Percentiles rank a stretch among this genome's conserved stretches.
Evolutionary conservation across 2,329 filamentous ascomycete species (phyloP).

Genomic region (Nothophaeocryptopus gaeumannii): DNA sequence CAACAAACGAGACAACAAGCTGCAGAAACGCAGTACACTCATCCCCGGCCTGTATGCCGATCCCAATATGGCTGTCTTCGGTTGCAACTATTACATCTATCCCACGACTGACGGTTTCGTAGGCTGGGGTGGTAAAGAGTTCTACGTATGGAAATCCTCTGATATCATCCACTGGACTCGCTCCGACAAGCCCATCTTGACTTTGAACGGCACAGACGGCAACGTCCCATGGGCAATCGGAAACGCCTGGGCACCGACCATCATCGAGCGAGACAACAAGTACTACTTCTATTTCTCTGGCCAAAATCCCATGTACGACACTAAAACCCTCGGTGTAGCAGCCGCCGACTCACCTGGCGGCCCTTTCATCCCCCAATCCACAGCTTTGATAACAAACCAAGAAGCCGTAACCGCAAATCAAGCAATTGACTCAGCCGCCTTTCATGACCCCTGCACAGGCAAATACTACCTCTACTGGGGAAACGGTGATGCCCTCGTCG

Average conservation of each 20-base stretch:
- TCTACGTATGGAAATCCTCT: conserved; percentile 49
- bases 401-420: conserved; percentile 26
- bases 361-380: conserved; percentile 27
- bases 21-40: conserved; percentile 12
- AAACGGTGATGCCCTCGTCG: conserved; percentile 43
- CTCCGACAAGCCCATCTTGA: conserved; percentile 43
- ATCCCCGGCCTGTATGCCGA: conserved; percentile 38
- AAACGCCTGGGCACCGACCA: conserved; percentile 35
- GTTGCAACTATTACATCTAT: conserved; percentile 49
- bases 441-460: conserved; percentile 25
- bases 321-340: conserved; percentile 32
- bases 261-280: conserved; percentile 25
- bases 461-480: conserved; percentile 34
- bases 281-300: conserved; percentile 36
- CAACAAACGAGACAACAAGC: conserved; percentile 1
- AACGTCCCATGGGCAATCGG: conserved; percentile 42
- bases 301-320: conserved; percentile 29
- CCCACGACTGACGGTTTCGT: conserved; percentile 47
- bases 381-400: conserved; percentile 30
- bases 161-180: conserved; percentile 46
- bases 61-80: conserved; percentile 48
- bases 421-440: conserved; percentile 31
- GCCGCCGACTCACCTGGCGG: conserved; percentile 26
- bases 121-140: conserved; percentile 48
- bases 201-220: conserved; percentile 45